Conservation (phyloP, 2,329 filamentous ascomycete genomes). For the Monosporascus cannonballus region DNA sequence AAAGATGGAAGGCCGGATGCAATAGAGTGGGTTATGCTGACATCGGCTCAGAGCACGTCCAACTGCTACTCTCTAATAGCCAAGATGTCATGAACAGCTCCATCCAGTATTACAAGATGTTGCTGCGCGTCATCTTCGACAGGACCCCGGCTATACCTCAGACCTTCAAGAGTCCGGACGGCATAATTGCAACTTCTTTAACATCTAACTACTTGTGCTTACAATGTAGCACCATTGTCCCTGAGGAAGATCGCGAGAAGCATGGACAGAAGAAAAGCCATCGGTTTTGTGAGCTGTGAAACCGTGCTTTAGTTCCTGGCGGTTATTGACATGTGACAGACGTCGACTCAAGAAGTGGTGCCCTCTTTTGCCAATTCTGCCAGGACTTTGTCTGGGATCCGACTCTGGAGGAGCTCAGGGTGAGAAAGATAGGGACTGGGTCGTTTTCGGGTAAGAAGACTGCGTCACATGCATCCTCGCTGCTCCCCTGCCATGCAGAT, state of each 20-base stretch:
- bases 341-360: conserved; percentile 70
- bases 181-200: conserved; percentile 52
- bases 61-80: conserved; percentile 55
- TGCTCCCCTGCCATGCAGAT: background rate
- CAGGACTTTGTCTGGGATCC: conserved; percentile 80
- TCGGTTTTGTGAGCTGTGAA: conserved; percentile 58
- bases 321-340: conserved; percentile 38
- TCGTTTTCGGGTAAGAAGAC: conserved; percentile 55
- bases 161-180: conserved; percentile 54
- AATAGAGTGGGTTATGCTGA: conserved; percentile 19
- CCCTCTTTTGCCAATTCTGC: conserved; percentile 75
- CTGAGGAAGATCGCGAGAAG: conserved; percentile 56
- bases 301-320: too few relatives aligned
- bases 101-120: conserved; percentile 65
- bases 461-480: background rate
- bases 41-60: conserved; percentile 58
- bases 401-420: conserved; percentile 67
- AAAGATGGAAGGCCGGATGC: background rate
- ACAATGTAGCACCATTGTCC: conserved; percentile 65
- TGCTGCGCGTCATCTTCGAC: conserved; percentile 66
- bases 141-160: conserved; percentile 58
- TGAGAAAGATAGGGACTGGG: conserved; percentile 63
- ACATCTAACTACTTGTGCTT: conserved; percentile 67
- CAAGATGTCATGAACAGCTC: conserved; percentile 62
- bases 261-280: conserved; percentile 67